phyloP scores from a whole-genome alignment of 805 yeast genomes.

The Cyberlindnera euphorbiae region DNA sequence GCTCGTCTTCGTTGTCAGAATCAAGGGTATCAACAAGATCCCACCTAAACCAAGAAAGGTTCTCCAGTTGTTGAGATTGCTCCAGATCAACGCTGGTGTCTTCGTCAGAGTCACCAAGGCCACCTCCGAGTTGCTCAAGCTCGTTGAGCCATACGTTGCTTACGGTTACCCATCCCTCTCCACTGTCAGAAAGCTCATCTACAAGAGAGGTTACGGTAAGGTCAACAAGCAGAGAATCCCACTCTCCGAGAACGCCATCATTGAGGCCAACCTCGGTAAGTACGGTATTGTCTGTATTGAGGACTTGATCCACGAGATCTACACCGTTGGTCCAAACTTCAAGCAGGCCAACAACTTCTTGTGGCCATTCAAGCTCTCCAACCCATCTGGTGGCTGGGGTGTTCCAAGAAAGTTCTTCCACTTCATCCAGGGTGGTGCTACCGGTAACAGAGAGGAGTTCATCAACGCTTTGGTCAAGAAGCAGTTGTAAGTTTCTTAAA shows the following conservation, averaged over 20 bases:
- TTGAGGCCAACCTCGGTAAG: slow-evolving; percentile 85
- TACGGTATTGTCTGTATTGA: slow-evolving; percentile 89
- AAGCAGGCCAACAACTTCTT: slow-evolving; percentile 97
- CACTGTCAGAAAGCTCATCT: slow-evolving; percentile 85
- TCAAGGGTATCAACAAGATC: slow-evolving; percentile 98
- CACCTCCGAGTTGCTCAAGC: slow-evolving; percentile 84
- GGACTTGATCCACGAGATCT: slow-evolving; percentile 93
- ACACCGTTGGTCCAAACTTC: slow-evolving; percentile 97
- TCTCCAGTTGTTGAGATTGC: slow-evolving; percentile 86
- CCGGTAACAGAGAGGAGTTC: slow-evolving; percentile 97
- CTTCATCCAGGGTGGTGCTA: slow-evolving; percentile 96
- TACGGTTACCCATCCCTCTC: slow-evolving; percentile 96
- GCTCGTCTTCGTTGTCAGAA: slow-evolving; percentile 94
- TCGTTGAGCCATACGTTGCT: slow-evolving; percentile 95
- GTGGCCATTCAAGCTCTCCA: slow-evolving; percentile 96
- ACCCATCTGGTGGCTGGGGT: slow-evolving; percentile 98
- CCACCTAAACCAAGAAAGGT: slow-evolving; percentile 99
- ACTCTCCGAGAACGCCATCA: slow-evolving; percentile 79
- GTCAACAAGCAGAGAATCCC: slow-evolving; percentile 93
- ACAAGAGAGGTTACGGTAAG: slow-evolving; percentile 99
- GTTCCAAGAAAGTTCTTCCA: slow-evolving; percentile 94
- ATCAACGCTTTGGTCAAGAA: slow-evolving; percentile 84
- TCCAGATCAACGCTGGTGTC: slow-evolving; percentile 92
- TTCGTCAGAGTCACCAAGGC: slow-evolving; percentile 95
- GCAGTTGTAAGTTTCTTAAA: slow-evolving; percentile 26